A percentile compares a stretch with the other conserved stretches of the same genome.
Conservation (phyloP, 495 filamentous ascomycete species). For the Podospora bellae-mahoneyi region DNA sequence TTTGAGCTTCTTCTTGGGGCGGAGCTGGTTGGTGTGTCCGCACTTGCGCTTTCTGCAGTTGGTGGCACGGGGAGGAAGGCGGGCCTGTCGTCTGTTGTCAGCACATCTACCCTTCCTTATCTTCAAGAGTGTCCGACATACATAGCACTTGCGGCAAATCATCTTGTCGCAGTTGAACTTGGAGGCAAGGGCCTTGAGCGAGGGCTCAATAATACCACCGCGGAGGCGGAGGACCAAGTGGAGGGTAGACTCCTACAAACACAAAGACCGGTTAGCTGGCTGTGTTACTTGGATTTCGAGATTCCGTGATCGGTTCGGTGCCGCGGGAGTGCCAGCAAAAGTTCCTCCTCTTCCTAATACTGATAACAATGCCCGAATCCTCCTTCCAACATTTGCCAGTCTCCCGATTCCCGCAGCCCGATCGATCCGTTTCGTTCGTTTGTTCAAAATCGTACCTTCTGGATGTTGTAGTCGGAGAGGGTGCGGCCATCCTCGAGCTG, state of each 20-base stretch:
- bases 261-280: constrained; percentile 14
- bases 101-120: constrained; percentile 1
- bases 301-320: background rate
- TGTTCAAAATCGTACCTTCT: constrained; percentile 68
- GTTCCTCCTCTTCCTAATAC: constrained; percentile 10
- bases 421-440: constrained; percentile 10
- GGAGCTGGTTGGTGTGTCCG: constrained; percentile 98
- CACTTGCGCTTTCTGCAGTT: constrained; percentile 99
- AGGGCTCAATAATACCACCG: constrained; percentile 99
- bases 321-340: constrained; percentile 9
- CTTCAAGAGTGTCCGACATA: constrained; percentile 6
- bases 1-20: constrained; percentile 99
- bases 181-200: constrained; percentile 93
- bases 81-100: constrained; percentile 56
- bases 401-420: constrained; percentile 10
- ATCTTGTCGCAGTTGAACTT: constrained; percentile 99
- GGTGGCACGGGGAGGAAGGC: constrained; percentile 95
- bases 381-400: constrained; percentile 7
- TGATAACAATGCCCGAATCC: background rate
- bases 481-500: constrained; percentile 99
- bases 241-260: constrained; percentile 86
- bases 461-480: constrained; percentile 99
- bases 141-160: constrained; percentile 99
- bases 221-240: constrained; percentile 98
- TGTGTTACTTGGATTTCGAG: background rate